phyloP scores from a whole-genome alignment of 2,329 filamentous ascomycete genomes.

The Beauveria bassiana region DNA sequence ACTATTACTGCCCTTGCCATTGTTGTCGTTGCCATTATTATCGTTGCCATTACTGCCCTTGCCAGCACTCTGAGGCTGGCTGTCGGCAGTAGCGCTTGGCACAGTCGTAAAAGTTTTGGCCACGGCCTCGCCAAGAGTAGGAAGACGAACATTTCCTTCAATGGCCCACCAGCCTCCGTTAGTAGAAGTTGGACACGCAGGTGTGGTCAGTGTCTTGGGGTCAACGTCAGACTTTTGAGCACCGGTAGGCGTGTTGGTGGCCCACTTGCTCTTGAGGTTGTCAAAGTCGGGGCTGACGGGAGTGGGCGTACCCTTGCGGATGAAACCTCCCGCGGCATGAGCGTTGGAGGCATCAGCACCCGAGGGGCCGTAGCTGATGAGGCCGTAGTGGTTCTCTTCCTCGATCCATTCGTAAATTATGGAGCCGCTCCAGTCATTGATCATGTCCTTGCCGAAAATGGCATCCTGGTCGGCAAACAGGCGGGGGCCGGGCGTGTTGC shows the following conservation, averaged over 20 bases:
- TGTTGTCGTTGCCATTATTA: not conserved
- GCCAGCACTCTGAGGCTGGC: constrained; percentile 10
- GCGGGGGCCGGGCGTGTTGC: constrained; percentile 57
- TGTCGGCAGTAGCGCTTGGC: constrained; percentile 14
- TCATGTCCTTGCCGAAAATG: constrained; percentile 70
- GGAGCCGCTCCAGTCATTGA: constrained; percentile 60
- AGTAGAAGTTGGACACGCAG: constrained; percentile 64
- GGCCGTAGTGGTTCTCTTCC: constrained; percentile 74
- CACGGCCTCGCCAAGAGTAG: constrained; percentile 54
- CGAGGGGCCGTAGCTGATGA: constrained; percentile 66
- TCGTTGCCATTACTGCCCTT: constrained; percentile 9
- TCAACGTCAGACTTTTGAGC: constrained; percentile 60
- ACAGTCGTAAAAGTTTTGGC: constrained; percentile 19
- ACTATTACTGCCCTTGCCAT: constrained; percentile 10
- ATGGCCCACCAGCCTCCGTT: constrained; percentile 72
- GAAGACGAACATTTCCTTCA: constrained; percentile 60
- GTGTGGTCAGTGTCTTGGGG: constrained; percentile 50
- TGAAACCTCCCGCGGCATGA: constrained; percentile 58
- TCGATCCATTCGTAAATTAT: constrained; percentile 90
- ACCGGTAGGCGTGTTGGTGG: constrained; percentile 60
- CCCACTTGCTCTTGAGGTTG: constrained; percentile 73
- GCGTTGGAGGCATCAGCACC: constrained; percentile 42
- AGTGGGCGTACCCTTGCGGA: constrained; percentile 63
- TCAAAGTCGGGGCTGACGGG: constrained; percentile 69
- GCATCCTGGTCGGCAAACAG: constrained; percentile 65